Evolutionary conservation across 164 flowering plant species (phyloP).

Genomic region (Nymphaea colorata): DNA sequence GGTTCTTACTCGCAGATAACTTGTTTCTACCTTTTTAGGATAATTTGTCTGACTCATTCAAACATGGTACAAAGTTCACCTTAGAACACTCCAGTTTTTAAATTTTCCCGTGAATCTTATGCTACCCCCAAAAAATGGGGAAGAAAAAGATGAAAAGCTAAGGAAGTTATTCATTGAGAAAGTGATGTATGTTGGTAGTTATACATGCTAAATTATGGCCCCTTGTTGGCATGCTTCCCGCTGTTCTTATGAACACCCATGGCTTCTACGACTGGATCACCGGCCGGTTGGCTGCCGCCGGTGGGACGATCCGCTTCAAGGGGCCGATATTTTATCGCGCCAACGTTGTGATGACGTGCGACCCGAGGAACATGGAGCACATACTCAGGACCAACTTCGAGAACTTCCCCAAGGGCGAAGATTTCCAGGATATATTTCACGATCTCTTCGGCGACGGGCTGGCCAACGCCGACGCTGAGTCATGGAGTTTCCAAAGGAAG

Average conservation of each 20-base stretch:
- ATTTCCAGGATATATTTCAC: slow-evolving; percentile 1
- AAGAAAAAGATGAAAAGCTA: too few species aligned
- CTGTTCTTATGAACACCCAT: slow-evolving; percentile 1
- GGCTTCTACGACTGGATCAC: slow-evolving; percentile 3
- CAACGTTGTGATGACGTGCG: slow-evolving; percentile 4
- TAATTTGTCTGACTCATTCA: too few species aligned
- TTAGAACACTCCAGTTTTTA: too few species aligned
- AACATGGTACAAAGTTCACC: too few species aligned
- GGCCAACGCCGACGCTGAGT: slow-evolving; percentile 3
- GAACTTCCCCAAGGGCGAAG: slow-evolving; percentile 7
- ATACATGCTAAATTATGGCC: neutral
- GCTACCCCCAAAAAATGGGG: too few species aligned
- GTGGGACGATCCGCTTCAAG: neutral
- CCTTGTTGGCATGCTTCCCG: neutral
- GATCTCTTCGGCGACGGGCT: slow-evolving; percentile 6
- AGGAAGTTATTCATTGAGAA: too few species aligned
- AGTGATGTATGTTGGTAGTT: too few species aligned
- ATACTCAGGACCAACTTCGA: slow-evolving; percentile 4
- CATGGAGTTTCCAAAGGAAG: slow-evolving; percentile 5
- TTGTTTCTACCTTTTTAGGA: too few species aligned
- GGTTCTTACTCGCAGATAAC: too few species aligned
- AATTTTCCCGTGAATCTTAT: too few species aligned
- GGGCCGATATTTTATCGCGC: neutral
- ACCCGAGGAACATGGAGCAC: slow-evolving; percentile 5
- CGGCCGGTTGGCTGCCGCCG: neutral